Conservation (phyloP, 345 rosid species). For the Erucastrum elatum region DNA sequence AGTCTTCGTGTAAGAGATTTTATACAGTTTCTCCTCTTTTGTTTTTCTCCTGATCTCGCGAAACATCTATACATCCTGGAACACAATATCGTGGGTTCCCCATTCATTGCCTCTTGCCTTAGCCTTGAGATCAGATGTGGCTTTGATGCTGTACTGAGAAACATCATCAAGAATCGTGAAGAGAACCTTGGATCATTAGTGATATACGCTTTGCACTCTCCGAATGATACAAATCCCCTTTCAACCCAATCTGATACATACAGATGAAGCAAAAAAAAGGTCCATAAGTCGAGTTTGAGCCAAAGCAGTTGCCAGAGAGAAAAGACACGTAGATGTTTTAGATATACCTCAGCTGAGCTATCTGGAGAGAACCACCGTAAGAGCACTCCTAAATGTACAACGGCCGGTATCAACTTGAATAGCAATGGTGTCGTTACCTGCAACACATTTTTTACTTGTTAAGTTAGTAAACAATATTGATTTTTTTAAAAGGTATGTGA, state of each 20-base stretch:
- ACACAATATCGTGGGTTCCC: slow-evolving; percentile 11
- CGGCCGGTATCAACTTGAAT: slow-evolving; percentile 92
- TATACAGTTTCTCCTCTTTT: slow-evolving; percentile 25
- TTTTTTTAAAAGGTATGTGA: background rate
- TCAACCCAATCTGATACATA: slow-evolving; percentile 69
- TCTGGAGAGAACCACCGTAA: slow-evolving; percentile 89
- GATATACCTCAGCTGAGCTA: slow-evolving; percentile 63
- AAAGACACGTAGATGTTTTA: background rate
- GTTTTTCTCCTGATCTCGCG: slow-evolving; percentile 8
- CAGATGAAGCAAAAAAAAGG: slow-evolving; percentile 32
- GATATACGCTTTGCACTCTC: slow-evolving; percentile 86
- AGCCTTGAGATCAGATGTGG: slow-evolving; percentile 31
- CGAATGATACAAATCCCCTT: slow-evolving; percentile 76
- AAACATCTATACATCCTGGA: slow-evolving; percentile 34
- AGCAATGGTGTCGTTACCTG: slow-evolving; percentile 96
- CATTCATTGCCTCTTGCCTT: slow-evolving; percentile 22
- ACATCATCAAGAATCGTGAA: slow-evolving; percentile 67
- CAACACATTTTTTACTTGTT: background rate
- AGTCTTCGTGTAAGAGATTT: slow-evolving; percentile 38
- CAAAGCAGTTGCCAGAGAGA: background rate
- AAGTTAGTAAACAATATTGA: background rate
- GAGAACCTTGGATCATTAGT: slow-evolving; percentile 83
- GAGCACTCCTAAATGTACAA: slow-evolving; percentile 82
- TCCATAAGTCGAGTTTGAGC: slow-evolving; percentile 9
- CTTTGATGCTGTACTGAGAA: slow-evolving; percentile 7